Conservation (phyloP, 2,329 filamentous ascomycete genomes). For the Aureobasidium sp. region DNA sequence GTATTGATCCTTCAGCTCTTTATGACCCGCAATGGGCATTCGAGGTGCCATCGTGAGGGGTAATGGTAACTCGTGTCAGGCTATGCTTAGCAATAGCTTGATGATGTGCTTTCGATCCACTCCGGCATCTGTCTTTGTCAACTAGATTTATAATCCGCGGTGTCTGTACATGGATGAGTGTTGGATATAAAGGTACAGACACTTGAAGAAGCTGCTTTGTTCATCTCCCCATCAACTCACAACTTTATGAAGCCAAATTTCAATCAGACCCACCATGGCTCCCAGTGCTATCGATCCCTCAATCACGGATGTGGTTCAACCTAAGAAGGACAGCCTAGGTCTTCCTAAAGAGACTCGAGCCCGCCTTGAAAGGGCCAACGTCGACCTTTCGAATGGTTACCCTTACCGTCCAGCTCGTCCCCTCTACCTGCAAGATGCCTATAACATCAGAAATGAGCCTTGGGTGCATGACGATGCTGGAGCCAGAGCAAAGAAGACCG, state of each 20-base stretch:
- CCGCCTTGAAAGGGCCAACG: slow-evolving; percentile 58
- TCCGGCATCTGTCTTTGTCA: background rate
- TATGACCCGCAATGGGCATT: background rate
- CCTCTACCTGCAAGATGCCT: slow-evolving; percentile 61
- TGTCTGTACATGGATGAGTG: background rate
- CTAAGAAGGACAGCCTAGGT: slow-evolving; percentile 55
- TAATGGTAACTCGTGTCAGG: background rate
- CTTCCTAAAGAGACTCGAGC: slow-evolving; percentile 50
- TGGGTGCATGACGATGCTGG: slow-evolving; percentile 52
- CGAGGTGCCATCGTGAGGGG: background rate
- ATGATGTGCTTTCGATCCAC: slow-evolving; percentile 4
- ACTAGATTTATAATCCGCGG: background rate
- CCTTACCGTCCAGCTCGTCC: slow-evolving; percentile 61
- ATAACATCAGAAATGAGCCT: slow-evolving; percentile 49
- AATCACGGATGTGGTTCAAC: slow-evolving; percentile 56
- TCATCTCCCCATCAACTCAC: background rate
- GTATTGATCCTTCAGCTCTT: background rate
- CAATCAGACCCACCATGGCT: slow-evolving; percentile 2
- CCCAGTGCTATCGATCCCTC: slow-evolving; percentile 5
- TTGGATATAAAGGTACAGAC: background rate
- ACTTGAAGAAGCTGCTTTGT: background rate
- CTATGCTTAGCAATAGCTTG: background rate
- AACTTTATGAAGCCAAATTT: background rate
- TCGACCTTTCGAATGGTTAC: slow-evolving; percentile 63
- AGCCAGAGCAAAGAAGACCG: slow-evolving; percentile 43